phyloP scores from a whole-genome alignment of 1,284 basidiomycete species.

The Malassezia arunalokei region DNA sequence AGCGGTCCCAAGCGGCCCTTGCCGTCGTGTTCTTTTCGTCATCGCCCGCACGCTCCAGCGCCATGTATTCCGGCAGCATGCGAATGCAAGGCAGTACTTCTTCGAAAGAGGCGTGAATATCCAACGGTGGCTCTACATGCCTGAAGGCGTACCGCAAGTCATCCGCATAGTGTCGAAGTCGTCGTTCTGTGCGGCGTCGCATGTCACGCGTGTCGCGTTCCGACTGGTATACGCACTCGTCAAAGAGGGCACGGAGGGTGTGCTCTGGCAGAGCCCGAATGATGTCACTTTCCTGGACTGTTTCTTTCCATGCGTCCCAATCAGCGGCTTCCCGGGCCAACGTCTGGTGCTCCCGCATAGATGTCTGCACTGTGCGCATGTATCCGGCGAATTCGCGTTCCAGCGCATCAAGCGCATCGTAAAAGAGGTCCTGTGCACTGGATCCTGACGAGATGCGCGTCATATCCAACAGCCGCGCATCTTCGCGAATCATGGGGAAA shows the following conservation, averaged over 20 bases:
- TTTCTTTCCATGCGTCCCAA: conserved; percentile 5
- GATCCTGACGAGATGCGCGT: conserved; percentile 75
- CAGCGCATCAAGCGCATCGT: conserved; percentile 77
- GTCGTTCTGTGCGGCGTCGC: conserved; percentile 70
- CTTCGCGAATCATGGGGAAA: conserved; percentile 62
- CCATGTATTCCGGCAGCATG: conserved; percentile 19
- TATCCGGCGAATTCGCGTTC: conserved; percentile 72
- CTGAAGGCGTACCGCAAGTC: conserved; percentile 90
- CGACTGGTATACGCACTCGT: conserved; percentile 60
- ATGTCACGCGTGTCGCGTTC: conserved; percentile 56
- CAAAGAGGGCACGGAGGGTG: conserved; percentile 14
- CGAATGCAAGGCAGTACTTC: conserved; percentile 13
- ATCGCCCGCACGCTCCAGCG: conserved; percentile 13
- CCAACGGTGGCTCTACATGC: conserved; percentile 61
- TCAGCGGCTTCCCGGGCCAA: conserved; percentile 29
- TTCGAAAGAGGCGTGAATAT: conserved; percentile 21
- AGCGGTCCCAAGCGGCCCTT: conserved; percentile 35
- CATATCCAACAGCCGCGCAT: conserved; percentile 69
- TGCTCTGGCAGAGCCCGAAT: conserved; percentile 4
- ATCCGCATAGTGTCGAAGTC: conserved; percentile 74
- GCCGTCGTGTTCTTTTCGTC: conserved; percentile 22
- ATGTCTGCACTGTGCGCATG: conserved; percentile 54
- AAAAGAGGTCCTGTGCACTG: conserved; percentile 86
- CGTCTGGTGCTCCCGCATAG: conserved; percentile 52
- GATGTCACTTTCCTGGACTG: not conserved